Base-by-base conservation (phyloP, 2,329 filamentous ascomycete genomes). In the Beauveria sp. region DNA sequence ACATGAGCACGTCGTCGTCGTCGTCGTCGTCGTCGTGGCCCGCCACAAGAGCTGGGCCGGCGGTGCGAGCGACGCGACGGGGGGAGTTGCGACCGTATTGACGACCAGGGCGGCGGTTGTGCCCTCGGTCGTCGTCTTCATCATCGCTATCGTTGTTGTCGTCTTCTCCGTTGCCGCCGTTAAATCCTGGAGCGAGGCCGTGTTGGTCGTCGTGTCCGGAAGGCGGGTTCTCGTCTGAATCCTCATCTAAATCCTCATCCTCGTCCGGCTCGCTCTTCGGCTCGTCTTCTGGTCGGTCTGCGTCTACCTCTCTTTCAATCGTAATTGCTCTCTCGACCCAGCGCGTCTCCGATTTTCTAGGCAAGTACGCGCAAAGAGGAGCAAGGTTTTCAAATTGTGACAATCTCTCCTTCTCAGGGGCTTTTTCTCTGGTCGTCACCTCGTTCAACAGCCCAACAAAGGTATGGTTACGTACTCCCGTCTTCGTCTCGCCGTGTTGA, bases 401-500 rank as follows among this genome's bases (percentile, higher is more conserved):
- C 1, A 52, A 53, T 1, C 57, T n/a, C 1, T 46, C 18, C 65
- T 63, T 0, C 14, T 4, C 0, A 16, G 9, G 2, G 38, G 5
- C 58, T 72, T 74, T 3, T 61, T 8, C 60, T 2, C 65, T 63
- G 0, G 61, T 60, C 3, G 70, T 69, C 0, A 58, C 40, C 5
- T 66, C 69, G 12, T 68, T 69, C 20, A 74, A 62, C 14, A 73
- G 68, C 5, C 61, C 57, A 18, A 67, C 52, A 53, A 76, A 75
- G 0, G 66, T 66, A 26, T 51, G 69, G 58, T 76, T 71, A 10
- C 72, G 65, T 1, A 76, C 65, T 0, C 60, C 58, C 0, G 43
- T 18, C 26, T 62, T 66, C 3, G 10, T 12, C 3, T 50, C 5
- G 1, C 24, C 16, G 0, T 6, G 0, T 0, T 26, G 14, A 0